Percentiles rank a stretch among this genome's conserved stretches.
These are phyloP conservation scores for Cercospora canescens DNA, from an alignment of 2,329 filamentous ascomycete genomes.

Conservation along the genomic window DNA sequence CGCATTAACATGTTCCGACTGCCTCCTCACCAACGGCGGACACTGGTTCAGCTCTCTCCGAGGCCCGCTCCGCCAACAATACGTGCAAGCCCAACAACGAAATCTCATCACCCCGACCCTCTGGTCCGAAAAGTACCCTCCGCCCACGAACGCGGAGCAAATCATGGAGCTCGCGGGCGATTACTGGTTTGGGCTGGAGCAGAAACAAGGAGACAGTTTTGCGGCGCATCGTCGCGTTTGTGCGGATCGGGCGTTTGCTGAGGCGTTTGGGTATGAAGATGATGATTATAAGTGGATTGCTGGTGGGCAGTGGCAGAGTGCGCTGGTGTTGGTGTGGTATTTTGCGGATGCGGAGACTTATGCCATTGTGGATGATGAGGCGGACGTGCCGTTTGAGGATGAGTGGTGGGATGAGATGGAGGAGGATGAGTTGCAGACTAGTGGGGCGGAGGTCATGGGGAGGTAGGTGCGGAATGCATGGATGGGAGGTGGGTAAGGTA, in stretches of 20 bases:
- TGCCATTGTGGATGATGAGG: slow-evolving; percentile 5
- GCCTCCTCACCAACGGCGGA: slow-evolving; percentile 4
- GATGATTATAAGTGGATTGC: slow-evolving; percentile 8
- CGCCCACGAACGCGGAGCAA: background rate
- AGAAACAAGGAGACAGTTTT: slow-evolving; percentile 4
- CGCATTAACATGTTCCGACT: slow-evolving; percentile 5
- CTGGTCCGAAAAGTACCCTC: background rate
- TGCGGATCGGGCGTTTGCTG: slow-evolving; percentile 1
- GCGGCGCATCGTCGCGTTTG: background rate
- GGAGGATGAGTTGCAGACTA: slow-evolving; percentile 4
- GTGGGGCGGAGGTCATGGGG: background rate
- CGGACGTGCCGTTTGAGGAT: slow-evolving; percentile 1
- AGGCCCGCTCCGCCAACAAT: slow-evolving; percentile 4
- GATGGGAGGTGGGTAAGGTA: background rate
- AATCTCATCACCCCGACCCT: background rate
- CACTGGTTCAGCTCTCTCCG: slow-evolving; percentile 2
- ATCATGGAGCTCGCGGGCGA: slow-evolving; percentile 5
- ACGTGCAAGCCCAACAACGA: slow-evolving; percentile 5
- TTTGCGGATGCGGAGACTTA: slow-evolving; percentile 1
- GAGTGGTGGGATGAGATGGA: slow-evolving; percentile 5
- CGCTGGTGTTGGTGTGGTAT: slow-evolving; percentile 1
- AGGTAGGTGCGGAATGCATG: background rate
- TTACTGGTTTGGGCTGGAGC: background rate
- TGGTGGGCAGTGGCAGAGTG: background rate
- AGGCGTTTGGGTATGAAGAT: slow-evolving; percentile 8